Conservation (phyloP, 768 basidiomycete genomes). For the Suillus discolor region DNA sequence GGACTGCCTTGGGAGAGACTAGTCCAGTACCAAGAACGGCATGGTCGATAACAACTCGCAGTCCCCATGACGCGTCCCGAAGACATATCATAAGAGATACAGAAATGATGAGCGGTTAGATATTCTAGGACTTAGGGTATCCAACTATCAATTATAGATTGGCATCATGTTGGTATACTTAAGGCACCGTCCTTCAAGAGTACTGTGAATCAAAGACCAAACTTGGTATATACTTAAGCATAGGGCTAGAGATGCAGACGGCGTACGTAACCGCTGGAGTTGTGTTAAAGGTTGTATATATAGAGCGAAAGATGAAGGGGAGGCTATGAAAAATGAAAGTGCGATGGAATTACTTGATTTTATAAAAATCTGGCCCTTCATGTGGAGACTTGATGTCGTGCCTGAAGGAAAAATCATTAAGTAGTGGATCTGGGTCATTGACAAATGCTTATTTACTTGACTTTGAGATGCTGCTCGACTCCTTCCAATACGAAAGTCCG, state of each 20-base stretch:
- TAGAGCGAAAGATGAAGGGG: not conserved
- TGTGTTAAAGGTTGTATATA: not conserved
- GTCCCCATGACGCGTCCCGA: not conserved
- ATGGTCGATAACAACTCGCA: not conserved
- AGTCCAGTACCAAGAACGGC: not conserved
- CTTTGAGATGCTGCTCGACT: not conserved
- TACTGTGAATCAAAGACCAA: not conserved
- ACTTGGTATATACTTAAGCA: not conserved
- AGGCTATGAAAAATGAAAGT: not conserved
- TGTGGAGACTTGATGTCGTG: not conserved
- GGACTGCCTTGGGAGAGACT: not conserved
- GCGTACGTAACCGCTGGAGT: not conserved
- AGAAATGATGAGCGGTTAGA: not conserved
- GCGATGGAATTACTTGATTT: not conserved
- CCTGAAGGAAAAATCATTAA: not conserved
- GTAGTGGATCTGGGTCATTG: not conserved
- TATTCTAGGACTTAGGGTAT: not conserved
- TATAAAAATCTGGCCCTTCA: not conserved
- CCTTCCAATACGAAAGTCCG: not conserved
- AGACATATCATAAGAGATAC: not conserved
- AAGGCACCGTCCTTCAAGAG: constrained; percentile 26
- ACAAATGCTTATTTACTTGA: not conserved
- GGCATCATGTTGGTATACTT: constrained; percentile 19
- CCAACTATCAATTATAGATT: not conserved
- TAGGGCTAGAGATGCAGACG: not conserved